Evolutionary conservation across 2,329 filamentous ascomycete species (phyloP).

Genomic region (Fusarium heterosporum): DNA sequence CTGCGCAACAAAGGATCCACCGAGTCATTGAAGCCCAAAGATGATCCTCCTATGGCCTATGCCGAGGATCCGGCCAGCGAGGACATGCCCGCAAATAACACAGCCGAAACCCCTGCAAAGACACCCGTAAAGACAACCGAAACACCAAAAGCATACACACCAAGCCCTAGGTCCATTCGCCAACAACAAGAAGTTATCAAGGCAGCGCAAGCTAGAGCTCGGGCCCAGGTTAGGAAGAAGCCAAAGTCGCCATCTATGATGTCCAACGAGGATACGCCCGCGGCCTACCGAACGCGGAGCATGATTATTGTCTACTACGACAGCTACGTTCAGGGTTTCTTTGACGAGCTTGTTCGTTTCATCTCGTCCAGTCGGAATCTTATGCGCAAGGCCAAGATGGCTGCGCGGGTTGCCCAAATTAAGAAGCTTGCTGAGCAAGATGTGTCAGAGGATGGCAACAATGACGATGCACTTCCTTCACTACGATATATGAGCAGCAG

Average conservation of each 20-base stretch:
- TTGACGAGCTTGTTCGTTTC: slow-evolving; percentile 85
- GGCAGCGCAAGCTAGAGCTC: slow-evolving; percentile 55
- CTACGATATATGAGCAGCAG: slow-evolving; percentile 56
- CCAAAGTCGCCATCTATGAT: slow-evolving; percentile 64
- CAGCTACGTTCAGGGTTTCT: slow-evolving; percentile 83
- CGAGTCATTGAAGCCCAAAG: slow-evolving; percentile 64
- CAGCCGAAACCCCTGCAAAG: slow-evolving; percentile 12
- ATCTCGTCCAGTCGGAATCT: slow-evolving; percentile 84
- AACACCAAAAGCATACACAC: slow-evolving; percentile 44
- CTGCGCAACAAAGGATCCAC: slow-evolving; percentile 65
- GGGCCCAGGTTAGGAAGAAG: slow-evolving; percentile 62
- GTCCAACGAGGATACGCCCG: slow-evolving; percentile 60
- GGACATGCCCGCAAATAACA: slow-evolving; percentile 38
- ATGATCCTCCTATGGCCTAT: slow-evolving; percentile 50
- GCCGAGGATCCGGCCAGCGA: slow-evolving; percentile 30
- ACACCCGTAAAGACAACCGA: slow-evolving; percentile 43
- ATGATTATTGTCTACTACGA: slow-evolving; percentile 95
- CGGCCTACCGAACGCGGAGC: slow-evolving; percentile 75
- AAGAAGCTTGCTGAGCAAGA: slow-evolving; percentile 70
- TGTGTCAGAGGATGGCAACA: slow-evolving; percentile 62
- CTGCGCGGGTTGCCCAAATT: slow-evolving; percentile 77
- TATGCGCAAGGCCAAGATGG: slow-evolving; percentile 89
- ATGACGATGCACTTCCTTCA: slow-evolving; percentile 56
- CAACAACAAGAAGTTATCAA: slow-evolving; percentile 60
- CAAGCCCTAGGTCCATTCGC: slow-evolving; percentile 45